phyloP scores from a whole-genome alignment of 2,329 filamentous ascomycete genomes.

The Graphiopsis chlorocephala region DNA sequence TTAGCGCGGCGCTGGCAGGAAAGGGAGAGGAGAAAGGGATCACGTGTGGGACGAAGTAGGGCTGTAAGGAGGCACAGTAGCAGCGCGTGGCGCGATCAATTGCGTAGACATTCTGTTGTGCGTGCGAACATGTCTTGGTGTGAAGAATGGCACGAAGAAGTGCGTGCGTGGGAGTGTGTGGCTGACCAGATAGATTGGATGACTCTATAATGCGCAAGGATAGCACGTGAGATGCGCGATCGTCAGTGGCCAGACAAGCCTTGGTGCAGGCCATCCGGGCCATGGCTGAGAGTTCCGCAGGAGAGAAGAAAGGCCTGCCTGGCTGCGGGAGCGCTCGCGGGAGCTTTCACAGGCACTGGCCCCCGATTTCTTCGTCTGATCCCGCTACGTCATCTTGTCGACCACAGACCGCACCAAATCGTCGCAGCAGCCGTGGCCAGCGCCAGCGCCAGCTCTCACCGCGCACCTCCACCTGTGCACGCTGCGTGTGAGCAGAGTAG shows the following conservation, averaged over 20 bases:
- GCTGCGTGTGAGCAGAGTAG: background rate
- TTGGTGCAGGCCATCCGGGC: no score
- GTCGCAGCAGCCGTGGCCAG: background rate
- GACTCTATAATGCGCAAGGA: background rate
- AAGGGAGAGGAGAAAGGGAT: background rate
- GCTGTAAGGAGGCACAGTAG: background rate
- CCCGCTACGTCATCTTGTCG: background rate
- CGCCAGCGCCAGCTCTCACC: background rate
- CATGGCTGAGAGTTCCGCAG: background rate
- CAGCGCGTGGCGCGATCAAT: background rate
- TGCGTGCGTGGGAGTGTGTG: background rate
- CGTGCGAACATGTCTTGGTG: background rate
- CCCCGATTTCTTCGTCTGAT: no score
- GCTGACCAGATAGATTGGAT: background rate
- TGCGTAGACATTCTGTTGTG: background rate
- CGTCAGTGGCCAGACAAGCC: no score
- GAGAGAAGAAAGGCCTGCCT: no score
- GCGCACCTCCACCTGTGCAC: background rate
- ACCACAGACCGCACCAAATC: background rate
- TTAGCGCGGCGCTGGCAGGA: background rate
- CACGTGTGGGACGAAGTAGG: background rate
- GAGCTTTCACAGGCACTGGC: no score
- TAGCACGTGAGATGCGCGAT: background rate
- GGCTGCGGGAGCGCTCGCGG: no score
- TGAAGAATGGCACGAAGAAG: background rate